Base-by-base conservation (phyloP, 495 filamentous ascomycete species). In the Glonium stellatum region DNA sequence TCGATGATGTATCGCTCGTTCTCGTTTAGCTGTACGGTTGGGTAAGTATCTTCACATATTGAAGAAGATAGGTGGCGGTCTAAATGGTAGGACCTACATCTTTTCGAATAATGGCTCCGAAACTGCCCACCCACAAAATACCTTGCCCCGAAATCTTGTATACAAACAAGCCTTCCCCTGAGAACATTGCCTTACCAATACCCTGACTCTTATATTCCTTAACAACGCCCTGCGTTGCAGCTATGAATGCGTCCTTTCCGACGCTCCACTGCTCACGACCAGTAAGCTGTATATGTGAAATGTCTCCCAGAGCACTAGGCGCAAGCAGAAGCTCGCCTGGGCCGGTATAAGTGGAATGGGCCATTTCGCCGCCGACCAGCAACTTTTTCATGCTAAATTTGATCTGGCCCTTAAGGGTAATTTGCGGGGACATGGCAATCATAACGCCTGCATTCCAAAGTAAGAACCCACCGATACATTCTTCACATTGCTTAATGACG, bases 61-160 rank as follows among this genome's bases (percentile, higher is more conserved):
- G 12, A 25, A 13, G 4, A 42, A 41, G 42, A 51, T 23, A 13
- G 22, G 1, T 27, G 27, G 22, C 13, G 31, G n/a, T 35, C 41
- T 15, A 58, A 58, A 51, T 8, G 37, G 42, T 59, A 3, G 54
- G 10, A 80, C 86, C 76, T 74, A 96, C 89, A 72, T 98, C 92
- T 74, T 97, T 97, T 67, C 89, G 82, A 59, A 98, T 87, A 59
- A 98, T 96, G 2, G 95, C 93, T 0, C 93, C 93, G 61, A 97
- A 91, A 67, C 89, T 95, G 8, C 88, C 89, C 35, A 97, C 74
- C 87, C 91, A 98, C 31, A 96, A 60, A 34, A 97, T 70, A 0
- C 93, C 93, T 4, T 73, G 78, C 0, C 92, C 92, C 10, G 75
- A 79, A 22, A 97, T 87, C 72, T 88, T 90, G 71, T 95, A 95